Evolutionary conservation across 1,139 yeast species (phyloP), one percentile per base, ranked within the genome.

Genomic region (Nakaseomyces delphensis): DNA sequence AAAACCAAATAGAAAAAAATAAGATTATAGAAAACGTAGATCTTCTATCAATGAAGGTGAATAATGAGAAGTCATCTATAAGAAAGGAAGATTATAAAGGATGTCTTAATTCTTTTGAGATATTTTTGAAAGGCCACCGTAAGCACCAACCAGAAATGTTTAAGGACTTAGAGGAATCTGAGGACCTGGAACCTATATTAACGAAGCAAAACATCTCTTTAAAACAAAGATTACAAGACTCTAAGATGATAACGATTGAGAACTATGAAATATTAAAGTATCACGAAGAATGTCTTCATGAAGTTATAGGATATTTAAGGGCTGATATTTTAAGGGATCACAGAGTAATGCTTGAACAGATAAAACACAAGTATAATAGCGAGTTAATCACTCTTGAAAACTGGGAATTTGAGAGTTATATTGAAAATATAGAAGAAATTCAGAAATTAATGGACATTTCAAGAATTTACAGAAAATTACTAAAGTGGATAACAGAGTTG

Each of bases 361-460:
- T 50, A n/a, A 50, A 49, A 33, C 19, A 27, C 7, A 44, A 46
- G 14, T 43, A 49, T 36, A 35, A 47, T 1, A 36, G 41, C 6
- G 51, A 50, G 15, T 28, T 54, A 15, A 32, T 48, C 11, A 44
- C 51, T 1, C 38, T 45, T 25, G 60, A 56, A 37, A 54, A 55
- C 39, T 29, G 43, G 14, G 60, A 57, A 43, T 57, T 56, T 35
- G 35, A 39, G 2, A 32, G 27, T 3, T 57, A 56, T 38, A 32
- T 54, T 39, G 50, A 44, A 11, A 53, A 50, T 25, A 39, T 54
- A 3, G 36, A 42, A 7, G 52, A 49, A 36, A 23, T 54, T 15
- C 56, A 55, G 29, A 46, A 51, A 32, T 42, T 56, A 7, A 40
- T 52, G 36, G 55, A 52, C 14, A 39, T 57, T 2, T 53, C 56